Base-by-base conservation (phyloP, 805 yeast genomes). In the Ogataea parapolymorpha region DNA sequence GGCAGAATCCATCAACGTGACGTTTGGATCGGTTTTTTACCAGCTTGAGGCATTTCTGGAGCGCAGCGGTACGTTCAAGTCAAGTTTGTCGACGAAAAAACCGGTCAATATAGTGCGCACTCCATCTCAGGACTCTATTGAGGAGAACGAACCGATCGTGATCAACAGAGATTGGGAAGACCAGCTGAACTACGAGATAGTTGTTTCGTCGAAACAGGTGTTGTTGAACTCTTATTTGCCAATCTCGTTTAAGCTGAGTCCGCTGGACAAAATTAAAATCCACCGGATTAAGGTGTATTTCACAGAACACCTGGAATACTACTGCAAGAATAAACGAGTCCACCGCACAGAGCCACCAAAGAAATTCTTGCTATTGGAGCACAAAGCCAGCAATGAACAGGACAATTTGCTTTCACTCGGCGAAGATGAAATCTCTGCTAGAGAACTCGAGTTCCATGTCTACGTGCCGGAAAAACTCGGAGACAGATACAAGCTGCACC, bases 111-210 rank as follows among this genome's bases (percentile, higher is more conserved):
- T 93, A 13, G 76, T 93, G 4, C 70, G 99, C 48, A 73, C 89
- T 0, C 90, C 90, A 9, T 71, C 86, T 1, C 89, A 85, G 42
- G 77, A 76, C 27, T 85, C 88, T 29, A 74, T 83, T 17, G 98
- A 93, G 59, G 91, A 85, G 56, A 81, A 84, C 48, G 99, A 93
- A 58, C 98, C 99, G 0, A 91, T 93, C 39, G 85, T 88, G 4
- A 88, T 93, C 26, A 74, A 83, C 20, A 73, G 95, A 45, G 91
- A 86, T 50, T 93, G 99, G 99, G 98, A 91, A 61, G 89, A 86
- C 58, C 87, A 85, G 58, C 63, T 93, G 24, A 81, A 82, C 51
- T 93, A 93, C 58, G 97, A 93, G 56, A 88, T 93, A 32, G 80
- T 89, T 14, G 82, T 93, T 39, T 95, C 95, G 2, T 86, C 96